phyloP scores from a whole-genome alignment of 805 yeast genomes.

The Nakazawaea pomicola region DNA sequence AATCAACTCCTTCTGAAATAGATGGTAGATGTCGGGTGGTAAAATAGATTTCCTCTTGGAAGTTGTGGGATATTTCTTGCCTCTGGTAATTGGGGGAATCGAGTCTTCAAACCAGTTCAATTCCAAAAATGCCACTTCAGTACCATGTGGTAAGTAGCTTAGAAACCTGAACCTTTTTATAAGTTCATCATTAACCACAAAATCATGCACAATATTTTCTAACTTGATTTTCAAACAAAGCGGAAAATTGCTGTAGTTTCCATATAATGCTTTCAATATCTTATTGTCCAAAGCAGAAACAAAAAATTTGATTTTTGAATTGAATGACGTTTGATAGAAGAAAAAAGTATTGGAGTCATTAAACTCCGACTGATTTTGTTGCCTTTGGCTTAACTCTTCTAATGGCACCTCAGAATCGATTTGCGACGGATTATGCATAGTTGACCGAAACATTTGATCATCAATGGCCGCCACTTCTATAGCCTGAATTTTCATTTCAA shows the following conservation, averaged over 20 bases:
- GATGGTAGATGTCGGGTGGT: constrained; percentile 37
- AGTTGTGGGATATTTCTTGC: constrained; percentile 21
- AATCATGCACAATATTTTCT: constrained; percentile 67
- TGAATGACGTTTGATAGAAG: constrained; percentile 76
- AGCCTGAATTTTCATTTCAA: constrained; percentile 39
- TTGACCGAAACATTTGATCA: background rate
- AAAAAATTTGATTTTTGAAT: constrained; percentile 59
- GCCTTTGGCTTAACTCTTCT: constrained; percentile 9
- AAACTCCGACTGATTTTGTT: constrained; percentile 16
- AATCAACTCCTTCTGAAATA: constrained; percentile 49
- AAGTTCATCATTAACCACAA: constrained; percentile 54
- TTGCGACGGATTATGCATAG: background rate
- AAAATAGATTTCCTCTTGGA: constrained; percentile 20
- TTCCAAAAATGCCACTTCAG: constrained; percentile 78
- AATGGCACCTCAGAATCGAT: background rate
- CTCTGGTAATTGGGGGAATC: constrained; percentile 21
- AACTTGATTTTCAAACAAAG: constrained; percentile 52
- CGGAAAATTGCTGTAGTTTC: constrained; percentile 64
- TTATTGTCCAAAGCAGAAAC: constrained; percentile 78
- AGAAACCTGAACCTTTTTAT: constrained; percentile 64
- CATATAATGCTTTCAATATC: constrained; percentile 59
- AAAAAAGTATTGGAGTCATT: constrained; percentile 47
- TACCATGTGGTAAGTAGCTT: constrained; percentile 79
- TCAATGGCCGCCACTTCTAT: constrained; percentile 30
- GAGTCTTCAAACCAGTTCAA: constrained; percentile 60